Evolutionary conservation across 768 basidiomycete genomes (phyloP).

Genomic region (Lepiota brunneoincarnata): DNA sequence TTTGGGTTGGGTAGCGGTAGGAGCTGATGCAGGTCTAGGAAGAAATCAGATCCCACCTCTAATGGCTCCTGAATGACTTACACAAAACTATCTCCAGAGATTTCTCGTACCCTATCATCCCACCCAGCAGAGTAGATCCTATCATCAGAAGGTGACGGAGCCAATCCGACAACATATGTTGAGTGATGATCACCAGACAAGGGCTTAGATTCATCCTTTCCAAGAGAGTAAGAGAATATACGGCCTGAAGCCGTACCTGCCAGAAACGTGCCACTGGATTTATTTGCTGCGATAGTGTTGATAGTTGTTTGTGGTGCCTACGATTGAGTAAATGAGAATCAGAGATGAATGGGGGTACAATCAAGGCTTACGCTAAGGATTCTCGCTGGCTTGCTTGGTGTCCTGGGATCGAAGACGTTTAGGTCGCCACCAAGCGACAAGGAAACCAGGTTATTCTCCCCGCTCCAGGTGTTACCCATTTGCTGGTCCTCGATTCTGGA

Average conservation of each 20-base stretch:
- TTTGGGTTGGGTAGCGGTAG: constrained; percentile 65
- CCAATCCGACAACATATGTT: constrained; percentile 64
- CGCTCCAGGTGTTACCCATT: constrained; percentile 84
- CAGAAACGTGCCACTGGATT: constrained; percentile 60
- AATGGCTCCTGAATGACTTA: constrained; percentile 29
- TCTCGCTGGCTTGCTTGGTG: constrained; percentile 55
- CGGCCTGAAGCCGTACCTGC: constrained; percentile 82
- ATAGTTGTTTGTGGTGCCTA: constrained; percentile 83
- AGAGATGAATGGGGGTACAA: neutral
- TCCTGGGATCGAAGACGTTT: constrained; percentile 78
- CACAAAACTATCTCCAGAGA: constrained; percentile 46
- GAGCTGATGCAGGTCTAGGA: constrained; percentile 47
- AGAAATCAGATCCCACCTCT: neutral
- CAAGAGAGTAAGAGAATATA: constrained; percentile 57
- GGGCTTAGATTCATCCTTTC: constrained; percentile 39
- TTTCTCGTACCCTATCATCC: constrained; percentile 77
- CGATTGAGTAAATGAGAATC: neutral
- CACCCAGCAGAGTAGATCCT: constrained; percentile 69
- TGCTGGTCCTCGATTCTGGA: constrained; percentile 79
- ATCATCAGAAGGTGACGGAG: constrained; percentile 42
- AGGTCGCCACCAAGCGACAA: constrained; percentile 81
- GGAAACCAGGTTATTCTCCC: constrained; percentile 69
- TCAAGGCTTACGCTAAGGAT: constrained; percentile 48
- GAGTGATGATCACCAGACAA: constrained; percentile 69
- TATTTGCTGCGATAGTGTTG: constrained; percentile 52